A percentile compares a stretch with the other conserved stretches of the same genome.
phyloP scores from a whole-genome alignment of 177 flowering plant species.

The Vitis hybrid region DNA sequence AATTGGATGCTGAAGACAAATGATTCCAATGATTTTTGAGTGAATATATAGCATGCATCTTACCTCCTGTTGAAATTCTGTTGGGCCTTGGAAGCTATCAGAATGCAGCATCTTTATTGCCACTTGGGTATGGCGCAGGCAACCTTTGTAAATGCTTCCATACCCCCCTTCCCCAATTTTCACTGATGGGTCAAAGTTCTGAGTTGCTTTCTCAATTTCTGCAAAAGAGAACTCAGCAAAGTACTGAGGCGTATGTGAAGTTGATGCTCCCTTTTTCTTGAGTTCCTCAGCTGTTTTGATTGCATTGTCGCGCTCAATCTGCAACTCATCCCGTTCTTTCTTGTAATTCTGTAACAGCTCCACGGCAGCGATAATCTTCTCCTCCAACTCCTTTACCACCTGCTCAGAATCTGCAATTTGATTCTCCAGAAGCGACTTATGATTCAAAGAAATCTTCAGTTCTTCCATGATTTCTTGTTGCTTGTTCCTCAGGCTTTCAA shows the following conservation, averaged over 20 bases:
- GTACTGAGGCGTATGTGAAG: conserved; percentile 28
- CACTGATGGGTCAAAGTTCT: conserved; percentile 45
- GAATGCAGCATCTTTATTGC: conserved; percentile 73
- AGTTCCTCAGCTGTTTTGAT: conserved; percentile 61
- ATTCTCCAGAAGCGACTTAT: conserved; percentile 39
- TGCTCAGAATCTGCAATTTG: conserved; percentile 38
- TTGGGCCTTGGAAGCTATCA: conserved; percentile 62
- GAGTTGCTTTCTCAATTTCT: conserved; percentile 77
- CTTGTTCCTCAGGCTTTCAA: conserved; percentile 30
- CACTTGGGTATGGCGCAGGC: conserved; percentile 67
- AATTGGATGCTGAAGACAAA: no score
- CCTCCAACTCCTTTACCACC: conserved; percentile 40
- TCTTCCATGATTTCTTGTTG: conserved; percentile 34
- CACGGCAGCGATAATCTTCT: conserved; percentile 54
- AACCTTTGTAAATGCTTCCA: conserved; percentile 72
- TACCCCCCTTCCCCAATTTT: conserved; percentile 90
- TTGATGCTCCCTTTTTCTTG: conserved; percentile 32
- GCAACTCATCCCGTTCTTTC: conserved; percentile 56
- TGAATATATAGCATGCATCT: background rate
- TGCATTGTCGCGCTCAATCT: conserved; percentile 50
- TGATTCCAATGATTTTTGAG: no score
- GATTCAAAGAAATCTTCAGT: conserved; percentile 32
- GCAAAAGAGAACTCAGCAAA: conserved; percentile 61
- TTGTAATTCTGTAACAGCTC: conserved; percentile 44
- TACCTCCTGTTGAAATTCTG: conserved; percentile 84